phyloP scores from a whole-genome alignment of 2,329 filamentous ascomycete genomes.

The Aspergillus alliaceus region DNA sequence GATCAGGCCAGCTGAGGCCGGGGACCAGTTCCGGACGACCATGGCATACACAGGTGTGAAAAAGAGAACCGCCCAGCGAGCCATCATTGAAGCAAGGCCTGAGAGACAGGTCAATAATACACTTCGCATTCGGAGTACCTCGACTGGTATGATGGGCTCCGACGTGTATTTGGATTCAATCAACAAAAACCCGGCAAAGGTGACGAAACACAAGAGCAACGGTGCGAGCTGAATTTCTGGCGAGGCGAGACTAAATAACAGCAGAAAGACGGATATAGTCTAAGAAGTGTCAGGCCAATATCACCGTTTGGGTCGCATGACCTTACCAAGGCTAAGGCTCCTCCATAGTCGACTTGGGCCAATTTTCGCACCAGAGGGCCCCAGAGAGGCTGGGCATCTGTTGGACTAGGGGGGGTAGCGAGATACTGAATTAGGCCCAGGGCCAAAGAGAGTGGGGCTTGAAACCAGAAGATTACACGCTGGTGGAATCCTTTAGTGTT shows the following conservation, averaged over 20 bases:
- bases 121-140: constrained; percentile 67
- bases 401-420: constrained; percentile 58
- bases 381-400: constrained; percentile 38
- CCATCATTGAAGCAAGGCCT: constrained; percentile 76
- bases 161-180: constrained; percentile 64
- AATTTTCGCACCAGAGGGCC: constrained; percentile 54
- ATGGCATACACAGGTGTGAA: constrained; percentile 79
- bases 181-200: constrained; percentile 59
- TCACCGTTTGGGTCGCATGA: neutral
- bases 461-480: constrained; percentile 72
- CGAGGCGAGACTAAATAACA: constrained; percentile 70
- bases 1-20: constrained; percentile 70
- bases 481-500: constrained; percentile 27
- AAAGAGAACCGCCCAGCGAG: constrained; percentile 77
- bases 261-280: constrained; percentile 65
- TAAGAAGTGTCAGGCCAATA: constrained; percentile 28
- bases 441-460: constrained; percentile 64
- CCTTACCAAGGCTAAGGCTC: constrained; percentile 66
- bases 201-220: constrained; percentile 59
- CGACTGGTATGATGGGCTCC: constrained; percentile 74
- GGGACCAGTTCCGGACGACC: constrained; percentile 68
- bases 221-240: constrained; percentile 60
- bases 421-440: constrained; percentile 64
- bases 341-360: constrained; percentile 70
- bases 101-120: constrained; percentile 72